A percentile compares a stretch with the other conserved stretches of the same genome.
Evolutionary conservation across 2,329 filamentous ascomycete genomes (phyloP).

Genomic region (Cercospora beticola): DNA sequence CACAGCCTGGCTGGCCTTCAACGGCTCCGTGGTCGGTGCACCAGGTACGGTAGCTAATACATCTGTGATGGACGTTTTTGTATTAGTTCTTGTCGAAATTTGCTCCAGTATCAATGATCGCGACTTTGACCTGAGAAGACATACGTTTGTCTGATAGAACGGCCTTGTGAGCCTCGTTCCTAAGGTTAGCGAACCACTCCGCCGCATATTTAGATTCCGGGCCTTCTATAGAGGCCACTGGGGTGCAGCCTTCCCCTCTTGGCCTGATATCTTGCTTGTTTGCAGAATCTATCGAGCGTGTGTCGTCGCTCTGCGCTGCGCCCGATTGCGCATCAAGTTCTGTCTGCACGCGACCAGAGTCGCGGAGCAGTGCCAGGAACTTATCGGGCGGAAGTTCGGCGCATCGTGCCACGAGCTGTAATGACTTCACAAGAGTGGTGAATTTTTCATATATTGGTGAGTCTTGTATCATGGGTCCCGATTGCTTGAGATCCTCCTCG

Average conservation of each 20-base stretch:
- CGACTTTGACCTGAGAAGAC: not conserved
- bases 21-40: not conserved
- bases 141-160: not conserved
- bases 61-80: not conserved
- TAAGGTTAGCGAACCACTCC: not conserved
- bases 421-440: not conserved
- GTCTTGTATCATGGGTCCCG: not conserved
- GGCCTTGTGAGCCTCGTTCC: not conserved
- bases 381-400: not conserved
- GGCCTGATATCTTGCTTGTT: not conserved
- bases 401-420: not conserved
- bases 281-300: not conserved
- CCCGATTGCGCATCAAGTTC: not conserved
- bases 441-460: not conserved
- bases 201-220: not conserved
- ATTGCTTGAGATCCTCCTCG: not conserved
- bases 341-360: not conserved
- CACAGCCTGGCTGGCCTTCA: not conserved
- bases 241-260: not conserved
- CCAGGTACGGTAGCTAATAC: not conserved
- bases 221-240: not conserved
- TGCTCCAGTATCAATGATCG: not conserved
- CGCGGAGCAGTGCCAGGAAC: not conserved
- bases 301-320: not conserved
- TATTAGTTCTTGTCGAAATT: not conserved